These are phyloP conservation scores for Cardamine chenopodiifolia DNA, from an alignment of 345 rosid species.

Conservation along the genomic window DNA sequence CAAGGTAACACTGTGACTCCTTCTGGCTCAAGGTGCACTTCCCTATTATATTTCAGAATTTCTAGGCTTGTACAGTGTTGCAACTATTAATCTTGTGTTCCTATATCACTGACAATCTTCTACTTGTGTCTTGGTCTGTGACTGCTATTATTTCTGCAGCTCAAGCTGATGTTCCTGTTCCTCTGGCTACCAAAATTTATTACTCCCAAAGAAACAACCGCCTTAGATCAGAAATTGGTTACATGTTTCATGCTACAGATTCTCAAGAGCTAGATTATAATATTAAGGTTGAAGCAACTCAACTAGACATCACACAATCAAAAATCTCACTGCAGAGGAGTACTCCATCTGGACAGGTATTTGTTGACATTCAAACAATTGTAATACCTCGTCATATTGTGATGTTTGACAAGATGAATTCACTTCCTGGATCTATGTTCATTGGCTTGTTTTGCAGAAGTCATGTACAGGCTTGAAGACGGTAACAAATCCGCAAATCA, in stretches of 20 bases:
- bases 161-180: background rate
- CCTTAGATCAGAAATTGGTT: slow-evolving; percentile 4
- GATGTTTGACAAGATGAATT: background rate
- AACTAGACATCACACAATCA: background rate
- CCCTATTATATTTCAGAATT: background rate
- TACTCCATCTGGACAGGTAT: background rate
- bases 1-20: background rate
- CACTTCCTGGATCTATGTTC: background rate
- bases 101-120: background rate
- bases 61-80: background rate
- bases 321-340: background rate
- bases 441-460: background rate
- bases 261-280: background rate
- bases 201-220: background rate
- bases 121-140: background rate
- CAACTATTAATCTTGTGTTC: background rate
- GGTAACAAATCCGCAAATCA: background rate
- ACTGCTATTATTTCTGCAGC: background rate
- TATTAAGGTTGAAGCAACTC: background rate
- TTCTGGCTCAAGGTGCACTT: background rate
- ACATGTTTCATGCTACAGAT: background rate
- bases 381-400: background rate
- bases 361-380: background rate
- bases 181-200: background rate
- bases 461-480: background rate